phyloP scores from a whole-genome alignment of 2,329 filamentous ascomycete genomes.

The Aphanoascus verrucosus region DNA sequence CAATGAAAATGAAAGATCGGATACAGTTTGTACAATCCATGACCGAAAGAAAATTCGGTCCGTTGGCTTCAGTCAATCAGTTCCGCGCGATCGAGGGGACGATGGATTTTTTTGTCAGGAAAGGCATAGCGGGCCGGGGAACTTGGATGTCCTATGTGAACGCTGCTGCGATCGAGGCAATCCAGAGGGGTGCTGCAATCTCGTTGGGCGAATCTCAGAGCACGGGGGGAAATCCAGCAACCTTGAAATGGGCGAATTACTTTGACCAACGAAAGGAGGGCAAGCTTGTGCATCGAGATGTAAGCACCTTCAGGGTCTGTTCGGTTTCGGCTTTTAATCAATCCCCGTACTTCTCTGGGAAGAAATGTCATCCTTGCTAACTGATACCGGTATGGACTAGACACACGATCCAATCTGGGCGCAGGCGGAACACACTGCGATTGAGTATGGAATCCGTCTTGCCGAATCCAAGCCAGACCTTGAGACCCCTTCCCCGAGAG shows the following conservation, averaged over 20 bases:
- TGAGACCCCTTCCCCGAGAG: conserved; percentile 8
- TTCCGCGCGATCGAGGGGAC: conserved; percentile 19
- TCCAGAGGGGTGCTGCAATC: conserved; percentile 17
- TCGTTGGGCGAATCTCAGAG: conserved; percentile 13
- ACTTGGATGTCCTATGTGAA: conserved; percentile 20
- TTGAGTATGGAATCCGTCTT: conserved; percentile 14
- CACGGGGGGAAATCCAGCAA: conserved; percentile 15
- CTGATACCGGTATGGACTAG: conserved; percentile 1
- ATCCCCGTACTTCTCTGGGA: background rate
- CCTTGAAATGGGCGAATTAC: conserved; percentile 15
- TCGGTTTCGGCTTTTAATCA: background rate
- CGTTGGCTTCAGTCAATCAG: conserved; percentile 17
- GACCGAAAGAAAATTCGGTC: conserved; percentile 14
- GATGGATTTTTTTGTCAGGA: conserved; percentile 20
- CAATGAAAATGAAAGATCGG: conserved; percentile 17
- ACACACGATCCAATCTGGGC: conserved; percentile 16
- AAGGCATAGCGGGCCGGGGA: conserved; percentile 15
- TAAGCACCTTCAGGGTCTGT: background rate
- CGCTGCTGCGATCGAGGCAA: conserved; percentile 16
- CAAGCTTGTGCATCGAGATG: conserved; percentile 13
- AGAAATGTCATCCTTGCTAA: background rate
- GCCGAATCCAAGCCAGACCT: conserved; percentile 11
- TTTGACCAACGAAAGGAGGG: conserved; percentile 15
- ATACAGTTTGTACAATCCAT: conserved; percentile 20
- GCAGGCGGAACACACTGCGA: conserved; percentile 14